These are phyloP conservation scores for Ambrosiella xylebori DNA, from an alignment of 2,329 filamentous ascomycete species.

Conservation along the genomic window DNA sequence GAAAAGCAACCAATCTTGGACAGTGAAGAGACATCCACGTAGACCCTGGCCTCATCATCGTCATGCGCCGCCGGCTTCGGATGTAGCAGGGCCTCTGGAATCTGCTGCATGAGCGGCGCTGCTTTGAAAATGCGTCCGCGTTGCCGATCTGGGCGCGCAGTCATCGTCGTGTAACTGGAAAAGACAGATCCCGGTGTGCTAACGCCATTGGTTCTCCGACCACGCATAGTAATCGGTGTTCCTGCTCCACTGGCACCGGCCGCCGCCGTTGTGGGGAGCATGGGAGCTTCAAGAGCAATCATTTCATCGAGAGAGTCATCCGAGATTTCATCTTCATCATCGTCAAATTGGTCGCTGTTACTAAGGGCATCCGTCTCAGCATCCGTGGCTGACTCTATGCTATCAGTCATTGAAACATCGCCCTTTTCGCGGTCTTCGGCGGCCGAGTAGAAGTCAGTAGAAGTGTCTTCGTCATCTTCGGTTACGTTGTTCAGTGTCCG, in stretches of 20 bases:
- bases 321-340: constrained; percentile 61
- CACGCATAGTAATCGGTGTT: constrained; percentile 62
- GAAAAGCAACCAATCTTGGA: constrained; percentile 91
- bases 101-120: constrained; percentile 52
- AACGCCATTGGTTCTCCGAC: constrained; percentile 49
- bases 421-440: constrained; percentile 54
- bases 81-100: constrained; percentile 65
- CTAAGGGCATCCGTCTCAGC: constrained; percentile 46
- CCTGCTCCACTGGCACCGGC: constrained; percentile 53
- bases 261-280: constrained; percentile 46
- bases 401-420: constrained; percentile 36
- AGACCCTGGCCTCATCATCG: constrained; percentile 78
- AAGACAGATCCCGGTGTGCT: constrained; percentile 77
- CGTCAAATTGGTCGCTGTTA: constrained; percentile 56
- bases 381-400: constrained; percentile 41
- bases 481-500: constrained; percentile 37
- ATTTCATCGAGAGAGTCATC: constrained; percentile 88
- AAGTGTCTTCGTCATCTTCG: constrained; percentile 61
- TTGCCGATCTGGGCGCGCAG: constrained; percentile 53
- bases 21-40: constrained; percentile 72
- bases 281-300: constrained; percentile 72
- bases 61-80: constrained; percentile 62
- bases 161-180: constrained; percentile 73
- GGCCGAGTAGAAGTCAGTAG: constrained; percentile 86
- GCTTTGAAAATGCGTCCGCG: constrained; percentile 71